Conservation (phyloP, 1,139 yeast genomes). For the Scheffersomyces lignicola region DNA sequence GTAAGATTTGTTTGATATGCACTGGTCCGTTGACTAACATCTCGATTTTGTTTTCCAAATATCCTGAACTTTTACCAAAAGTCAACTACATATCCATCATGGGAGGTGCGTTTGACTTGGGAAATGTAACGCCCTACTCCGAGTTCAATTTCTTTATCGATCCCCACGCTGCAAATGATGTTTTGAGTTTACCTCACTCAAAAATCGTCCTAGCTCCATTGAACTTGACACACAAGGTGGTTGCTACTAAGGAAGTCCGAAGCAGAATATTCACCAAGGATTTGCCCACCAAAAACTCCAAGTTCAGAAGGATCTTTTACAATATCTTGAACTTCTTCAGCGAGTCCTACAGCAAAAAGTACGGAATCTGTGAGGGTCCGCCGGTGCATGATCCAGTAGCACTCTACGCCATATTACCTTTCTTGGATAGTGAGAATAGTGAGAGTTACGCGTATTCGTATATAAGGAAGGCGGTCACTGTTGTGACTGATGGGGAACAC, state of each 20-base stretch:
- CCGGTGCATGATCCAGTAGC: conserved; percentile 86
- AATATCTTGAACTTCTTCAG: conserved; percentile 60
- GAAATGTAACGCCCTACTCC: conserved; percentile 54
- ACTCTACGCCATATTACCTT: conserved; percentile 55
- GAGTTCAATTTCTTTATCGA: conserved; percentile 80
- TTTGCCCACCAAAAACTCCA: conserved; percentile 21
- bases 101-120: conserved; percentile 70
- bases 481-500: conserved; percentile 28
- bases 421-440: conserved; percentile 28
- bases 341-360: conserved; percentile 42
- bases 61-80: conserved; percentile 50
- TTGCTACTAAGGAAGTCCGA: conserved; percentile 53
- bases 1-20: conserved; percentile 57
- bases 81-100: conserved; percentile 60
- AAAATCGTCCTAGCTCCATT: conserved; percentile 63
- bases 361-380: conserved; percentile 58
- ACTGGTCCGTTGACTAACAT: conserved; percentile 78
- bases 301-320: conserved; percentile 52
- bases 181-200: conserved; percentile 42
- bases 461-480: conserved; percentile 25
- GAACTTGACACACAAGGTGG: conserved; percentile 69
- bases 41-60: conserved; percentile 48
- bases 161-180: conserved; percentile 69
- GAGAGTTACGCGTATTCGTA: conserved; percentile 33
- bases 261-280: conserved; percentile 22